Base-by-base conservation (phyloP, 1,284 basidiomycete species). In the Earliella scabrosa region DNA sequence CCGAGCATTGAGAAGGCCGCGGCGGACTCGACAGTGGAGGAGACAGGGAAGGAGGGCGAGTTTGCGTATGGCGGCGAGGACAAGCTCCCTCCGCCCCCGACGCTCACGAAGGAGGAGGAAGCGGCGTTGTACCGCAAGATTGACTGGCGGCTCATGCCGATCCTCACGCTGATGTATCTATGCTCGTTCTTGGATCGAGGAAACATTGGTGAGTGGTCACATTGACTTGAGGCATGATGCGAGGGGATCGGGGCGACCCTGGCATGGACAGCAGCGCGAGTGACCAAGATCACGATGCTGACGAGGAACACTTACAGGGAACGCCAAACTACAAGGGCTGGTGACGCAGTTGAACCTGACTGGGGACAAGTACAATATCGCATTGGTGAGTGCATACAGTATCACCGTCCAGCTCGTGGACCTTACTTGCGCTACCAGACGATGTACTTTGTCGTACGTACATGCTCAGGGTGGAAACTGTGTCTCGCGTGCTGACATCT, bases 121-220 rank as follows among this genome's bases (percentile, higher is more conserved):
- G 74, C 70, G 57, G 77, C 68, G 54, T 68, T 90, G 41, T 90
- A 85, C 77, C 74, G 81, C 58, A 90, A 88, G 72, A 75, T 90
- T 21, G 87, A 90, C 61, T 21, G 77, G 31, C 73, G 83, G 52
- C 73, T 88, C 35, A 81, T 88, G 80, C 86, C 87, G 0, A 87
- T 88, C 29, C 68, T 88, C 18, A 77, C 81, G 18, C 59, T 85
- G 43, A 83, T 89, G 80, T 88, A 88, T 62, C 71, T 89, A 24
- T 70, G 84, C 38, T 83, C 83, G 2, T 88, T 86, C 68, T 71
- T 88, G 71, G 87, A 89, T 63, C 71, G 86, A 77, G 82, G 86
- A 29, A 62, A 62, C 41, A 59, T 62, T 20, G 60, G 60, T 62
- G 43, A 45, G 60, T 51, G 29, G 35, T 23, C 39, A 23, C 21